Evolutionary conservation across 164 flowering plant genomes (phyloP), one percentile per base, ranked within the genome.

Genomic region (Euptelea pleiosperma): DNA sequence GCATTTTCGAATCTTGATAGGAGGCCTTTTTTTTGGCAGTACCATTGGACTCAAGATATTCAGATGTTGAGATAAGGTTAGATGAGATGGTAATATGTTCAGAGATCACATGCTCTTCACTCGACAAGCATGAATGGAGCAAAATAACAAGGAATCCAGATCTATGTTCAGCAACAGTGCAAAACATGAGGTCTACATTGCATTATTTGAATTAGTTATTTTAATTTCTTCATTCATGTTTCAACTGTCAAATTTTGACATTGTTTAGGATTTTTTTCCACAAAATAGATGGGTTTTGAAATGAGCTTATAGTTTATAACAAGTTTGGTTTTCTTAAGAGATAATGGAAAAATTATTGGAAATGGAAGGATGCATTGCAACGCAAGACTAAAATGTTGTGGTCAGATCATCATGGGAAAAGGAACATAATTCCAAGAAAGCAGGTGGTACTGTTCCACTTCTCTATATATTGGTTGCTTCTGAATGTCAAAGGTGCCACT

Each of bases 91-190:
- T 74, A 6, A 64, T 87, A 53, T 74, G 76, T 59, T 80, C 94
- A 11, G 80, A 77, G 50, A 64, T 67, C 22, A 57, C 41, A 42
- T 44, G 63, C 2, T 62, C 78, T 52, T 75, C 83, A 12, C 5
- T 29, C 48, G 72, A 63, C 34, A 78, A 83, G 61, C 74, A 52
- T 57, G 75, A 73, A 57, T 90, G 97, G 97, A 85, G 97, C 74
- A 82, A 79, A 71, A 78, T 87, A 52, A 68, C 72, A 2, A 81
- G 77, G 72, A 80, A 71, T 60, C 39, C 67, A 30, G 85, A 89
- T 64, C 61, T 47, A 18, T 58, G 51, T 54, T 83, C 88, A 47
- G 87, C 81, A 50, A 71, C 64, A 16, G 21, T 89, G 39, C 80
- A 73, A 61, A 86, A 85, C 60, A 63, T 48, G 68, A 80, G 93